Conservation (phyloP, 257 asterid genomes). For the Petunia secreta region DNA sequence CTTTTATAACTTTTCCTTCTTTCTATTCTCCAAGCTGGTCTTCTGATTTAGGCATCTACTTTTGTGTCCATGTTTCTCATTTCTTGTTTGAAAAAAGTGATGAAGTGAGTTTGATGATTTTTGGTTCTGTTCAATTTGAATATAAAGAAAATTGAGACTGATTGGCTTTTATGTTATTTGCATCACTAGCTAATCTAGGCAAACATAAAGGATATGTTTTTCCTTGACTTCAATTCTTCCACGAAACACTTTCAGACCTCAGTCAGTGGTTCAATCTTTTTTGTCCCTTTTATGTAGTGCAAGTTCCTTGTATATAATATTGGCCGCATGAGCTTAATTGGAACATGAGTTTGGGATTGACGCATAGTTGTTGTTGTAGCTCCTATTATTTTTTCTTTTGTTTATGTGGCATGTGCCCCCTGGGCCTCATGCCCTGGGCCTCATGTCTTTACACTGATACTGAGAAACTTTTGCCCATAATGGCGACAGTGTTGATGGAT, state of each 20-base stretch:
- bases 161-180: background rate
- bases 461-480: background rate
- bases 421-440: too few species aligned
- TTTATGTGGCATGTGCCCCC: slow-evolving; percentile 3
- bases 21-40: slow-evolving; percentile 17
- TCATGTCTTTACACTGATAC: background rate
- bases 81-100: background rate
- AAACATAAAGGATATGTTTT: slow-evolving; percentile 3
- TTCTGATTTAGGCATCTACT: slow-evolving; percentile 10
- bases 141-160: background rate
- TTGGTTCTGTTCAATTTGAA: slow-evolving; percentile 7
- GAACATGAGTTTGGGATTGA: too few species aligned
- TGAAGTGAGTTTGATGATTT: slow-evolving; percentile 8
- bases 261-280: slow-evolving; percentile 6
- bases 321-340: background rate
- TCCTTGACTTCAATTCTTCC: slow-evolving; percentile 12
- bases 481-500: background rate
- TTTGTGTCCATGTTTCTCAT: background rate
- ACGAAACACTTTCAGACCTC: background rate
- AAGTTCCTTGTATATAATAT: slow-evolving; percentile 12
- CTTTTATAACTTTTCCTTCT: background rate
- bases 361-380: too few species aligned
- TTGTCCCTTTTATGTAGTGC: slow-evolving; percentile 3
- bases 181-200: slow-evolving; percentile 22
- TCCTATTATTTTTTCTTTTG: background rate